Percentiles rank a stretch among this genome's conserved stretches.
Evolutionary conservation across 2,329 filamentous ascomycete genomes (phyloP).

Genomic region (Plenodomus biglobosus): DNA sequence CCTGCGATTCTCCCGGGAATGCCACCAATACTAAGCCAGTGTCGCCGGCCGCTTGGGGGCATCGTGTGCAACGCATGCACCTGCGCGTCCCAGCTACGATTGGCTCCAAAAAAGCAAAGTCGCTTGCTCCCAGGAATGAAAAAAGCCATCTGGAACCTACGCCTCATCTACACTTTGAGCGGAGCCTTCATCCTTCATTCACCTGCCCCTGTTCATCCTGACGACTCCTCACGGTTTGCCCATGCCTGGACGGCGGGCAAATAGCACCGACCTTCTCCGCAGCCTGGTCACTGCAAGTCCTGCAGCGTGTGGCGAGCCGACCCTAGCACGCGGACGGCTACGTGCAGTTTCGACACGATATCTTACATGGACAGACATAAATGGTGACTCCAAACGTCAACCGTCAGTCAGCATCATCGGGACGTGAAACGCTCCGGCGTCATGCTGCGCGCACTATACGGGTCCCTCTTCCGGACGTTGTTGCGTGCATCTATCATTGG

Average conservation of each 20-base stretch:
- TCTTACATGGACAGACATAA: background rate
- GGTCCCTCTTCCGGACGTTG: constrained; percentile 12
- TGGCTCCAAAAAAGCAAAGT: constrained; percentile 27
- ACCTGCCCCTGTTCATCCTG: background rate
- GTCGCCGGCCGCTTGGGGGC: constrained; percentile 10
- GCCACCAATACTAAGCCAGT: constrained; percentile 25
- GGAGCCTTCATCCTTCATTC: background rate
- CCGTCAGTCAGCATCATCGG: constrained; percentile 2
- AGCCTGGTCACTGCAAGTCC: constrained; percentile 5
- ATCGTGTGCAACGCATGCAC: constrained; percentile 23
- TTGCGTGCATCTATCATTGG: constrained; percentile 10
- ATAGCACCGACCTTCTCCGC: constrained; percentile 32
- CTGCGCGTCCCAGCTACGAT: constrained; percentile 23
- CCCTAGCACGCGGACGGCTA: constrained; percentile 20
- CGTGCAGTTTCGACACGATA: constrained; percentile 13
- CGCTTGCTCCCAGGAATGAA: constrained; percentile 12
- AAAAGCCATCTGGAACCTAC: constrained; percentile 5
- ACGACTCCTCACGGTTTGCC: constrained; percentile 1
- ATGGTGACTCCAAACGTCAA: background rate
- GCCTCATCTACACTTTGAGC: constrained; percentile 16
- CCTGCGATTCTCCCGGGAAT: constrained; percentile 6
- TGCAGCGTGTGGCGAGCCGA: constrained; percentile 18
- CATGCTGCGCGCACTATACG: constrained; percentile 6
- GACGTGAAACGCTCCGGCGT: constrained; percentile 3
- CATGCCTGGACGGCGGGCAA: background rate